Evolutionary conservation across 306 rosid genomes (phyloP), one percentile per base, ranked within the genome.

Genomic region (Fagus crenata): DNA sequence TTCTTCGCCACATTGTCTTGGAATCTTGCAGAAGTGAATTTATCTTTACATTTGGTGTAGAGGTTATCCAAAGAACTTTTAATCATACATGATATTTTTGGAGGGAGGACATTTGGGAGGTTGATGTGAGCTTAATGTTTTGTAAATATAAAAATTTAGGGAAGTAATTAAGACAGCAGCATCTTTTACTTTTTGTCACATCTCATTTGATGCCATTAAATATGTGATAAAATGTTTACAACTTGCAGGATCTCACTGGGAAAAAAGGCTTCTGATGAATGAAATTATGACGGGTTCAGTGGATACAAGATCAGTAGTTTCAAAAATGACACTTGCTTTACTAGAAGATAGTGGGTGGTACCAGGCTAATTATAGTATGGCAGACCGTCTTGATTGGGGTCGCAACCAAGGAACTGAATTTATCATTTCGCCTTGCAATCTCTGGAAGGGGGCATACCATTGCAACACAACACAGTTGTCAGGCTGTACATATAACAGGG

Each of bases 231-330:
- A 64, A 49, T 72, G 15, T 73, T 76, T 64, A 43, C 79, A 17
- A 74, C 53, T 58, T 80, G 80, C 84, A 95, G 99, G 99, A 32
- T 96, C 98, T 69, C 99, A 96, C 73, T 92, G 99, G 98, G 99
- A 96, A 75, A 96, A 96, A 80, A 89, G 99, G 88, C 92, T 96
- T 77, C 76, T 96, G 78, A 96, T 96, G 99, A 96, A 96, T 82
- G 99, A 92, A 85, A 96, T 96, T 58, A 92, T 96, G 99, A 96
- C 99, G 15, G 98, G 99, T 77, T 96, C 99, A 54, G 99, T 96
- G 41, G 99, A 96, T 85, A 96, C 99, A 46, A 91, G 93, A 91
- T 96, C 98, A 54, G 97, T 96, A 63, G 99, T 96, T 74, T 96
- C 99, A 53, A 89, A 96, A 89, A 91, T 96, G 99, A 96, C 99